A percentile compares a stretch with the other conserved stretches of the same genome.
Evolutionary conservation across 306 rosid genomes (phyloP).

Genomic region (Prinsepia uniflora): DNA sequence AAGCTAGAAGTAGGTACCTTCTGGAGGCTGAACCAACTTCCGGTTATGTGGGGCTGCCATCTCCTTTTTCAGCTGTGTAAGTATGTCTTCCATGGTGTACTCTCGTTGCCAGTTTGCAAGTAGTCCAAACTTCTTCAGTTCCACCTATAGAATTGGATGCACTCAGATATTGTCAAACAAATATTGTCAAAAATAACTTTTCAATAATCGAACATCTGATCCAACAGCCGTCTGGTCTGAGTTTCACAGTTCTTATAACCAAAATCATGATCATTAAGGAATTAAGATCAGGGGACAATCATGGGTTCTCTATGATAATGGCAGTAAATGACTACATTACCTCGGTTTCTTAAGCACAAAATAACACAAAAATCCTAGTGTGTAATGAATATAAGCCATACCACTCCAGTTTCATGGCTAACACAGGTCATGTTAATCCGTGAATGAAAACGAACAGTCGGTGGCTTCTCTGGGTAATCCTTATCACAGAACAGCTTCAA

Average conservation of each 20-base stretch:
- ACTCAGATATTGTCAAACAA: conserved; percentile 6
- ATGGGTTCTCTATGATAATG: background rate
- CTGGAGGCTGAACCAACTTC: conserved; percentile 99
- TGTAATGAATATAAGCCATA: conserved; percentile 34
- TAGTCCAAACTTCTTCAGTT: conserved; percentile 83
- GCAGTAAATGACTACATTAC: background rate
- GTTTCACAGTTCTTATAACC: background rate
- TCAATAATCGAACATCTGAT: conserved; percentile 1
- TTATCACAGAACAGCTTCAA: conserved; percentile 97
- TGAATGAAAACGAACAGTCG: conserved; percentile 96
- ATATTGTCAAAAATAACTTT: background rate
- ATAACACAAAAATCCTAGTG: background rate
- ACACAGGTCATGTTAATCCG: conserved; percentile 95
- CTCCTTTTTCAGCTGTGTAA: conserved; percentile 98
- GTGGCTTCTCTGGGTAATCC: conserved; percentile 99
- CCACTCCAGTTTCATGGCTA: conserved; percentile 99
- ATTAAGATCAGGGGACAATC: background rate
- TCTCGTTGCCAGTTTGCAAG: conserved; percentile 98
- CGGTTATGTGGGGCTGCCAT: conserved; percentile 94
- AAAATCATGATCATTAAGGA: background rate
- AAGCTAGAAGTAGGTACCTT: conserved; percentile 92
- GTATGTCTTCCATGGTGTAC: conserved; percentile 97
- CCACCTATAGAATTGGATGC: conserved; percentile 57
- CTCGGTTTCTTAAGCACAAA: background rate
- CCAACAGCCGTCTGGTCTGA: background rate